A percentile compares a stretch with the other conserved stretches of the same genome.
These are phyloP conservation scores for Phytopythium helicoides DNA, from an alignment of 352 stramenopile species.

Conservation along the genomic window DNA sequence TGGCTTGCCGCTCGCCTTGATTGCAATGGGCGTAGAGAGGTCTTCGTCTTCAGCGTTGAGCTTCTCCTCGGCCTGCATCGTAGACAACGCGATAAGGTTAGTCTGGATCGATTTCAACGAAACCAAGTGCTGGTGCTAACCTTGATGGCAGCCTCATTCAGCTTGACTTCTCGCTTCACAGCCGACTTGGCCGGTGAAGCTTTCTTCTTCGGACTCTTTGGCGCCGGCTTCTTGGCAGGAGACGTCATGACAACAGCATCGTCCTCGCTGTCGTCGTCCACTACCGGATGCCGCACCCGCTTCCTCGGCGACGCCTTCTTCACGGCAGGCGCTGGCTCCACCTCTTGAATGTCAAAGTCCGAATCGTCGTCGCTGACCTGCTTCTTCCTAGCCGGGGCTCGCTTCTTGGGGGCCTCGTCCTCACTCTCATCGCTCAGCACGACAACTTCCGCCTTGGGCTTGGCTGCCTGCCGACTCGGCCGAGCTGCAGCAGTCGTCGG, in stretches of 20 bases:
- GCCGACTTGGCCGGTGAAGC: not conserved
- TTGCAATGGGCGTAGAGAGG: slow-evolving; percentile 13
- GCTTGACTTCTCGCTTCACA: slow-evolving; percentile 12
- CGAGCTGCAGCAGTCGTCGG: slow-evolving; percentile 25
- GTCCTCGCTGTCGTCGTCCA: slow-evolving; percentile 23
- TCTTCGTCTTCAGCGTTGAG: slow-evolving; percentile 11
- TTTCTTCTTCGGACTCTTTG: slow-evolving; percentile 13
- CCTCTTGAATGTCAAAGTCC: slow-evolving; percentile 34
- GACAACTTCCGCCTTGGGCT: slow-evolving; percentile 49
- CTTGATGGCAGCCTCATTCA: slow-evolving; percentile 14
- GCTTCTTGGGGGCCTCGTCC: slow-evolving; percentile 29
- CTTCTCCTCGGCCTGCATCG: not conserved
- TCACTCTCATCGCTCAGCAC: slow-evolving; percentile 55
- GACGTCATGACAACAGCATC: slow-evolving; percentile 12
- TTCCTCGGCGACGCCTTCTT: slow-evolving; percentile 22
- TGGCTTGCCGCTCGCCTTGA: slow-evolving; percentile 24
- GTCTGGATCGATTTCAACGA: not conserved
- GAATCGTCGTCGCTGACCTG: slow-evolving; percentile 25
- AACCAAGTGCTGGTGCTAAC: not conserved
- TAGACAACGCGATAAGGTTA: not conserved
- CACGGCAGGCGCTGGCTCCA: not conserved
- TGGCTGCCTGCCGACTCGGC: slow-evolving; percentile 16
- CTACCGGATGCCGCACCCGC: slow-evolving; percentile 24
- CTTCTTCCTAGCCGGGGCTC: slow-evolving; percentile 25
- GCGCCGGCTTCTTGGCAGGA: slow-evolving; percentile 6